phyloP scores from a whole-genome alignment of 106 monocot species.

The Allium fistulosum region DNA sequence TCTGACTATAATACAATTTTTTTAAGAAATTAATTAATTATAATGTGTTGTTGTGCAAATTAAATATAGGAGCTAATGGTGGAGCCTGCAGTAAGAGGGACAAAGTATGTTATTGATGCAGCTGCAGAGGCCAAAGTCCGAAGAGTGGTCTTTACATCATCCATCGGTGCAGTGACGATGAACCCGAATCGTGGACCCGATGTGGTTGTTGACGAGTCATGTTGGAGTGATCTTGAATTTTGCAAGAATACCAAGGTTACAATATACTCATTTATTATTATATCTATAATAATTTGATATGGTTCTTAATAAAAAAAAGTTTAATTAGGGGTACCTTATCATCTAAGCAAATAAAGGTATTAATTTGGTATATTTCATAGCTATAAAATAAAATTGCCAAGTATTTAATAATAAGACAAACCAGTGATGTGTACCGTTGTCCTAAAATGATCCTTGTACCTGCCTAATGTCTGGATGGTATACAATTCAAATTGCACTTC shows the following conservation, averaged over 20 bases:
- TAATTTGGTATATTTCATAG: too few relatives aligned
- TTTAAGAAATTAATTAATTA: too few relatives aligned
- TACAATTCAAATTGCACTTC: too few relatives aligned
- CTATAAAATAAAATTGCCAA: too few relatives aligned
- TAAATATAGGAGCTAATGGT: constrained; percentile 64
- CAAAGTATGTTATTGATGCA: constrained; percentile 48
- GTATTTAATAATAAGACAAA: too few relatives aligned
- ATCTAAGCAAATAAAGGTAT: too few relatives aligned
- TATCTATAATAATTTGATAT: too few relatives aligned
- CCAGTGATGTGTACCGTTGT: too few relatives aligned
- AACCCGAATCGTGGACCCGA: constrained; percentile 54
- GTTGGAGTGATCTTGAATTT: constrained; percentile 87
- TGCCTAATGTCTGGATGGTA: too few relatives aligned
- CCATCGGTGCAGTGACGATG: constrained; percentile 80
- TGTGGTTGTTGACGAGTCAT: constrained; percentile 65
- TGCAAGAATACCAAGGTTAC: constrained; percentile 57
- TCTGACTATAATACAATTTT: background rate
- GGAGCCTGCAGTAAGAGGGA: constrained; percentile 74
- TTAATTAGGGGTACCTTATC: too few relatives aligned
- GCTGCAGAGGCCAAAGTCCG: constrained; percentile 68
- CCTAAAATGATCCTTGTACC: too few relatives aligned
- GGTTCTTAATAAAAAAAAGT: too few relatives aligned
- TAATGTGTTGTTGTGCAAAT: background rate
- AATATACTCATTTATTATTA: background rate
- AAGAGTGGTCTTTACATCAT: constrained; percentile 81